Evolutionary conservation across 306 rosid species (phyloP).

Genomic region (Senna tora): DNA sequence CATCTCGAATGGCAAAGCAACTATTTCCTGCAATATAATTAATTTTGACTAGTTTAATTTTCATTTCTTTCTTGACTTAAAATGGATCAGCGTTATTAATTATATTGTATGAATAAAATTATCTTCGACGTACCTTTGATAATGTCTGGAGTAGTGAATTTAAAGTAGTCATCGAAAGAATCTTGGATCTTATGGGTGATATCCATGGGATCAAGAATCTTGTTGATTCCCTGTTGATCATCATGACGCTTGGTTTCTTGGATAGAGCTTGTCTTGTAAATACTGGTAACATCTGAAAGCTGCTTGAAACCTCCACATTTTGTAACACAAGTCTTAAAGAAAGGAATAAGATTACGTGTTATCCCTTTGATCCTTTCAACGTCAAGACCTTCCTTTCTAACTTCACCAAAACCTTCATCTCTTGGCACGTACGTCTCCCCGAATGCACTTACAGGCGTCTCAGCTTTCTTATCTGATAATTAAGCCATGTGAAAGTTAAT

Average conservation of each 20-base stretch:
- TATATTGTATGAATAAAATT: no score
- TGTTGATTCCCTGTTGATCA: not conserved
- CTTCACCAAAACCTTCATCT: constrained; percentile 48
- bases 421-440: constrained; percentile 42
- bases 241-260: not conserved
- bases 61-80: no score
- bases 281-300: constrained; percentile 34
- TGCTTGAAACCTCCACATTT: constrained; percentile 40
- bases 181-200: constrained; percentile 24
- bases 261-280: constrained; percentile 27
- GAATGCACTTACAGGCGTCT: constrained; percentile 17
- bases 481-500: no score
- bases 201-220: not conserved
- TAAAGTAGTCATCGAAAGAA: constrained; percentile 33
- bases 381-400: constrained; percentile 37
- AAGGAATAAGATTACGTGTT: constrained; percentile 45
- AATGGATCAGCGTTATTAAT: no score
- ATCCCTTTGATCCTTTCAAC: constrained; percentile 38
- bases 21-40: constrained; percentile 23
- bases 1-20: constrained; percentile 36
- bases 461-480: constrained; percentile 28
- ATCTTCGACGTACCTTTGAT: constrained; percentile 10
- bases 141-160: constrained; percentile 39
- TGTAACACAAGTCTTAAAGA: constrained; percentile 6
- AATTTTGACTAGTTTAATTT: not conserved